Evolutionary conservation across 495 filamentous ascomycete genomes (phyloP).

Genomic region (Xylaria grammica): DNA sequence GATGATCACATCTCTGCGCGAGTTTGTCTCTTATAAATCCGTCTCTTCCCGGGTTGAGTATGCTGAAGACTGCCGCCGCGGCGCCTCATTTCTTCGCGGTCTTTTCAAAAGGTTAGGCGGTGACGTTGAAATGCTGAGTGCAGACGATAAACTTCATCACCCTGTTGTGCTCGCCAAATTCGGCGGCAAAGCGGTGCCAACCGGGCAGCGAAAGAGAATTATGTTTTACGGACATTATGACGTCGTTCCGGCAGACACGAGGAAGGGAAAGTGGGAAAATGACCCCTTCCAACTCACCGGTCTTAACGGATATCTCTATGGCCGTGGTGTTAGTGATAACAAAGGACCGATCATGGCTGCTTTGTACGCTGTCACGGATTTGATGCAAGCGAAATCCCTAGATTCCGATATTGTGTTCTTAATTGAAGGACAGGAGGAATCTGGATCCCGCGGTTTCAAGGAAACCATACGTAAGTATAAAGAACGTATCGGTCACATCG

Average conservation of each 20-base stretch:
- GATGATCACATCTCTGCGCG: conserved; percentile 78
- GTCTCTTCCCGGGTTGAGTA: conserved; percentile 84
- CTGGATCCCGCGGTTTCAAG: conserved; percentile 86
- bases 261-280: conserved; percentile 76
- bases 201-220: conserved; percentile 73
- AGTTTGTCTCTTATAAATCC: conserved; percentile 89
- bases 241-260: conserved; percentile 90
- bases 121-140: conserved; percentile 80
- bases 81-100: conserved; percentile 85
- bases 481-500: conserved; percentile 82
- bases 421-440: conserved; percentile 97
- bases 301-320: conserved; percentile 90
- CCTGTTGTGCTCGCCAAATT: conserved; percentile 92
- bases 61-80: conserved; percentile 87
- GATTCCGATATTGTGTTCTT: conserved; percentile 89
- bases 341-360: conserved; percentile 95
- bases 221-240: conserved; percentile 99
- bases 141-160: conserved; percentile 71
- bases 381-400: conserved; percentile 76
- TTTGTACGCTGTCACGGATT: conserved; percentile 87
- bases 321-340: conserved; percentile 96
- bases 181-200: conserved; percentile 64
- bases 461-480: conserved; percentile 78
- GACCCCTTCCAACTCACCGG: conserved; percentile 88
- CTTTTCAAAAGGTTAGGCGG: conserved; percentile 92